Conservation (phyloP, 371 early-diverging fungal genomes). For the Rhizomucor miehei region DNA sequence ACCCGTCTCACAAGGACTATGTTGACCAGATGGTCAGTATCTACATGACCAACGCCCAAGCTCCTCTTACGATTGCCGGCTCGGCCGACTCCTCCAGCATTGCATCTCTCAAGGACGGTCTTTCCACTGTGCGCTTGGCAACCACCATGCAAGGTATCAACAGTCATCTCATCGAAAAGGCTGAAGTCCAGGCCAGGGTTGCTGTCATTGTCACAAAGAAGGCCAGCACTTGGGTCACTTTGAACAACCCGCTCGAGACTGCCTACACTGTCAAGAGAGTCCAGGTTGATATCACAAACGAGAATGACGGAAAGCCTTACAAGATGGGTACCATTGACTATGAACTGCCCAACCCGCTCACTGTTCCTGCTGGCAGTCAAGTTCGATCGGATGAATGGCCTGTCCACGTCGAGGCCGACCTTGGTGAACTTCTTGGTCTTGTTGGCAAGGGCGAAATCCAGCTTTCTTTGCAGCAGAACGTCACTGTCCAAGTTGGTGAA, state of each 20-base stretch:
- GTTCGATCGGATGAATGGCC: slow-evolving; percentile 18
- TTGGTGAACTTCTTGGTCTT: slow-evolving; percentile 13
- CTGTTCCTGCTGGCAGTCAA: slow-evolving; percentile 27
- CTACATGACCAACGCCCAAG: slow-evolving; percentile 38
- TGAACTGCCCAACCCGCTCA: slow-evolving; percentile 24
- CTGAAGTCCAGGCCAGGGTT: slow-evolving; percentile 27
- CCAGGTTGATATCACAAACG: slow-evolving; percentile 14
- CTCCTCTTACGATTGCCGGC: slow-evolving; percentile 43
- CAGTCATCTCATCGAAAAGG: slow-evolving; percentile 29
- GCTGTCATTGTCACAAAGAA: slow-evolving; percentile 19
- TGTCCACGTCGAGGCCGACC: slow-evolving; percentile 18
- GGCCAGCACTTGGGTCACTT: slow-evolving; percentile 25
- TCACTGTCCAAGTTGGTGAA: slow-evolving; percentile 35
- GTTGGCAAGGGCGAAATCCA: slow-evolving; percentile 15
- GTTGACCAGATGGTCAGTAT: slow-evolving; percentile 26
- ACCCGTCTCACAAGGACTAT: slow-evolving; percentile 17
- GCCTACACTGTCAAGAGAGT: slow-evolving; percentile 29
- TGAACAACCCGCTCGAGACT: slow-evolving; percentile 41
- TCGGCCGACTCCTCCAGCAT: slow-evolving; percentile 31
- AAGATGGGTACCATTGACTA: slow-evolving; percentile 26
- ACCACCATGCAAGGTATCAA: slow-evolving; percentile 45
- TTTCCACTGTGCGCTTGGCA: slow-evolving; percentile 37
- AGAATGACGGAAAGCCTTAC: slow-evolving; percentile 14
- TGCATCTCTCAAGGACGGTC: slow-evolving; percentile 38
- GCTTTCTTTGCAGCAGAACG: slow-evolving; percentile 33